Base-by-base conservation (phyloP, 257 asterid genomes). In the Solanum megistacrolobum region DNA sequence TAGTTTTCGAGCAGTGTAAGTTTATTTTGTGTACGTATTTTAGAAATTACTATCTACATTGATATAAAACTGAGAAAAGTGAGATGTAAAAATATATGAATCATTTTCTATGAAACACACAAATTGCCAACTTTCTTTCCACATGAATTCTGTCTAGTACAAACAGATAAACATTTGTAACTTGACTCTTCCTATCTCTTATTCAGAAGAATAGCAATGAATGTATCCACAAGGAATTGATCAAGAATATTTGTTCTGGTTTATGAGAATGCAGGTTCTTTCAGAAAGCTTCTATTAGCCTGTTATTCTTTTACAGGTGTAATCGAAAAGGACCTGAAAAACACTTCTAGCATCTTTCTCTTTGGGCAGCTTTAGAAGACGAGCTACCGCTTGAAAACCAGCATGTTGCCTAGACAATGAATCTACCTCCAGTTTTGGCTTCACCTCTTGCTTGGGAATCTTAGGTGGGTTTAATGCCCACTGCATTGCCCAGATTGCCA, bases 401-500 rank as follows among this genome's bases (percentile, higher is more conserved):
- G 89, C 87, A 65, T 96, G 99, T 90, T 96, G 95, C 84, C 91
- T 94, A 9, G 92, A 25, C 84, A 96, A 92, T 35, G 95, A 83
- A 83, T 92, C 98, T 90, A 91, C 93, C 7, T 68, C 90, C 34
- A 96, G 88, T 36, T 92, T 94, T 32, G 91, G 92, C 89, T 88
- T 92, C 87, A 1, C 65, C 71, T 94, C 92, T 55, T 87, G 91
- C 89, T 86, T 93, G 32, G 93, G 87, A 79, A 78, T 55, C 82
- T 89, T 92, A 5, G 92, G 93, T 69, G 89, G 93, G 13, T 94
- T 91, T 76, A 97, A 88, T 29, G 99, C 98, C 98, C 99, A 97
- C 83, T 97, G 99, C 99, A 97, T 97, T 21, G 99, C 98, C 99
- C 99, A 97, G 83, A 96, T 97, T 27, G 97, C 96, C 86, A 97